Conservation (phyloP, 2,329 filamentous ascomycete species). For the Chalaropsis ovoidea region DNA sequence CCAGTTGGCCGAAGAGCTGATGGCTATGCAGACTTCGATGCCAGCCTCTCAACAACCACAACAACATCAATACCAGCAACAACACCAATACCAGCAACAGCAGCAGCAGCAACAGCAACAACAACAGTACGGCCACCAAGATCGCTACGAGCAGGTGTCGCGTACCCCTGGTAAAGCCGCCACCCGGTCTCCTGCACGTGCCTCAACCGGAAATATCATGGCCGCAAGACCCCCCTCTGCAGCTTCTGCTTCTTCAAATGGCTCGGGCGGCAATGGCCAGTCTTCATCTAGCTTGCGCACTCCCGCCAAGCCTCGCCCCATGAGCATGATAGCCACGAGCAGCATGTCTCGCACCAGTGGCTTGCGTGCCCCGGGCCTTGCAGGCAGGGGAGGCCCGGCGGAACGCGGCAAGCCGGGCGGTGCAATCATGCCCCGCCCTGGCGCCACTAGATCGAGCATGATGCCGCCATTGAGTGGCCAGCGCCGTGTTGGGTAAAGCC, state of each 20-base stretch:
- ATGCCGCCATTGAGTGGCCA: constrained; percentile 75
- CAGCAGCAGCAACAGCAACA: constrained; percentile 27
- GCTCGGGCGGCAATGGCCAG: constrained; percentile 19
- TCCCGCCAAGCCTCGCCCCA: constrained; percentile 34
- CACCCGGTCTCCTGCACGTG: constrained; percentile 27
- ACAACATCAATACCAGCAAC: constrained; percentile 27
- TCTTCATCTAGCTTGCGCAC: constrained; percentile 26
- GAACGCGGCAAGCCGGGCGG: constrained; percentile 39
- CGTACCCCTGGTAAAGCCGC: constrained; percentile 26
- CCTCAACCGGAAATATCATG: constrained; percentile 16
- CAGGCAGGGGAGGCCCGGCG: constrained; percentile 30
- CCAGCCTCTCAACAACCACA: constrained; percentile 17
- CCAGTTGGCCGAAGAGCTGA: constrained; percentile 72
- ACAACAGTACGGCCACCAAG: constrained; percentile 25
- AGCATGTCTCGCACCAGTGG: constrained; percentile 49
- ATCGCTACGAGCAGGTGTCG: constrained; percentile 28
- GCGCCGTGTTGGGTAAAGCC: constrained; percentile 31
- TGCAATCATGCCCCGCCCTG: constrained; percentile 42
- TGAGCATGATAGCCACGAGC: constrained; percentile 40
- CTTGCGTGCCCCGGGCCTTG: constrained; percentile 49
- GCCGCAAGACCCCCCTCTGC: constrained; percentile 22
- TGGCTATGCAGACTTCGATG: constrained; percentile 52
- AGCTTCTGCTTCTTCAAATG: constrained; percentile 23
- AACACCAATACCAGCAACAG: constrained; percentile 26
- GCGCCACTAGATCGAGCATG: constrained; percentile 53